phyloP scores from a whole-genome alignment of 2,329 filamentous ascomycete genomes.

The Setomelanomma holmii region DNA sequence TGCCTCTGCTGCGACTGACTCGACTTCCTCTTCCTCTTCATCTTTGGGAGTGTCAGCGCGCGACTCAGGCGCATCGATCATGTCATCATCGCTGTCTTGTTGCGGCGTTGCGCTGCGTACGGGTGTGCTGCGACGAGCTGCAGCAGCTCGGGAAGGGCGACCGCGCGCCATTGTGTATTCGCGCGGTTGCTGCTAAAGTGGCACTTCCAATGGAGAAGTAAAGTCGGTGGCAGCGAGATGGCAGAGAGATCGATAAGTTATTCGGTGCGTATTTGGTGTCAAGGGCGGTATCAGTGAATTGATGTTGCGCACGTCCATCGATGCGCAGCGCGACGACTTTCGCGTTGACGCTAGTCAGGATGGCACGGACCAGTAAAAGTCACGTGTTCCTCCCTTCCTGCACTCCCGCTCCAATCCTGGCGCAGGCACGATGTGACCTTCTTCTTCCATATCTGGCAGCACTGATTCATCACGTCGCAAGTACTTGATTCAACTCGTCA shows the following conservation, averaged over 20 bases:
- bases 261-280: too few relatives aligned
- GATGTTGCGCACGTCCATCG: too few relatives aligned
- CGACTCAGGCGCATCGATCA: constrained; percentile 43
- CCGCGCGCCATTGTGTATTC: constrained; percentile 43
- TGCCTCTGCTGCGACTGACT: constrained; percentile 57
- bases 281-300: too few relatives aligned
- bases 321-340: constrained; percentile 15
- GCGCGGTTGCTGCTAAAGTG: not conserved
- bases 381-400: not conserved
- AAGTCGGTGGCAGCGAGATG: not conserved
- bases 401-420: too few relatives aligned
- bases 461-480: too few relatives aligned
- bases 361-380: not conserved
- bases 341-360: constrained; percentile 4
- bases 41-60: constrained; percentile 51
- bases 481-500: too few relatives aligned
- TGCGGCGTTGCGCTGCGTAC: constrained; percentile 45
- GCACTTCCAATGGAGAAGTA: not conserved
- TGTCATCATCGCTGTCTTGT: constrained; percentile 45
- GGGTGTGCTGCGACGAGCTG: constrained; percentile 49
- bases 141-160: constrained; percentile 47
- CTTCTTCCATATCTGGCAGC: not conserved
- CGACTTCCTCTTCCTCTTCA: constrained; percentile 54
- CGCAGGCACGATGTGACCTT: not conserved
- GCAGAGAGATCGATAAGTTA: too few relatives aligned